Evolutionary conservation across 805 yeast species (phyloP), one percentile per base, ranked within the genome.

Genomic region (Lipomyces sp.): DNA sequence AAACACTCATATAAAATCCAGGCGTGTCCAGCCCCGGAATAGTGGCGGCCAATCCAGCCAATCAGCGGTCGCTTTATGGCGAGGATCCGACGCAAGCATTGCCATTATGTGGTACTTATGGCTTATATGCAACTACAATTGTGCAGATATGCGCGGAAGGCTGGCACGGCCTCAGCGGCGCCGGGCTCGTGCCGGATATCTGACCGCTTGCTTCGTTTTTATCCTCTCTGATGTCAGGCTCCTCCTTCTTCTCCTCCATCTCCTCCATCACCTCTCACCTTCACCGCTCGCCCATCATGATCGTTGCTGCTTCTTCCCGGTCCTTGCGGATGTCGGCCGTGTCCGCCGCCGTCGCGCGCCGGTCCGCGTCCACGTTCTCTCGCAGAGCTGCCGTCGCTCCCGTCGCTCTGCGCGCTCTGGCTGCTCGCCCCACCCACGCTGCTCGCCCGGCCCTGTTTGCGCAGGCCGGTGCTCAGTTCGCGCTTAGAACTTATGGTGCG

Each of bases 371-470:
- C 13, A 19, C 43, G 19, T 18, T 43, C 21, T 10, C 37, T 10
- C 26, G 34, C 22, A 26, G 29, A 26, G 39, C 35, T 26, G 38
- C 49, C 3, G 24, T 19, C n/a, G 24, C 37, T 4, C 34, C 39
- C 37, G 18, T 28, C 38, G 38, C 34, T 23, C 23, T 11, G 23
- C 19, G 42, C 32, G 31, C 39, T 3, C 22, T 23, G 31, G 13
- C 21, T 22, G 31, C 39, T 47, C 32, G 49, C 22, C 31, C 43
- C 14, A 22, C 42, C 18, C 31, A 19, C 41, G 39, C 32, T 35
- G 29, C 24, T 18, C 32, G 50, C n/a, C 31, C 49, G 14, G 37
- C 43, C 14, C 71, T 72, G 21, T 19, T 39, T 26, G 34, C 32
- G 37, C 36, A 40, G 24, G 45, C 22, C 31, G 29, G 26, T 18